Evolutionary conservation across 2,329 filamentous ascomycete species (phyloP).

Genomic region (Talaromyces sp.): DNA sequence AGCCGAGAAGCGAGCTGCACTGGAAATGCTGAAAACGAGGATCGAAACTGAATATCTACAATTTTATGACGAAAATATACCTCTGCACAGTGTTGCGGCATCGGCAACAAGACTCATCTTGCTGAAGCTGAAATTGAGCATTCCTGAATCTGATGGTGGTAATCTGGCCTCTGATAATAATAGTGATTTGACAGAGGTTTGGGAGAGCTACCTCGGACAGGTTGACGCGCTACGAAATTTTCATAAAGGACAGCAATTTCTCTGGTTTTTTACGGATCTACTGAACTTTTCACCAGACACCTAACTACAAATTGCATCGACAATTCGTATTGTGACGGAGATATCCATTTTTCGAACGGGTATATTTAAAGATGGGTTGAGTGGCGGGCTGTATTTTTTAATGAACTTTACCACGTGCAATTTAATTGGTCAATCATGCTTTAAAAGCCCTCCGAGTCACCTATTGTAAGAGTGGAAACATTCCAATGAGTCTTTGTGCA

Average conservation of each 20-base stretch:
- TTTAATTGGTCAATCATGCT: too few relatives aligned
- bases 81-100: not conserved
- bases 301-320: not conserved
- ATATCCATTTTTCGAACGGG: not conserved
- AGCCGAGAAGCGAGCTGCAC: constrained; percentile 14
- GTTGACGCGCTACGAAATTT: not conserved
- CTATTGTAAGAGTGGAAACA: too few relatives aligned
- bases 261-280: not conserved
- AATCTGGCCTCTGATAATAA: not conserved
- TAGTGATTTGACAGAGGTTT: not conserved
- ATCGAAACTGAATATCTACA: constrained; percentile 16
- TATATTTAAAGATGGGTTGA: not conserved
- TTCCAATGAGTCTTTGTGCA: too few relatives aligned
- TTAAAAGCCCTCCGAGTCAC: too few relatives aligned
- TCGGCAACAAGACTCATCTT: not conserved
- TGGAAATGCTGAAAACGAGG: constrained; percentile 13
- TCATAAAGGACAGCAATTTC: not conserved
- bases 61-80: constrained; percentile 11
- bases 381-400: too few relatives aligned
- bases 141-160: not conserved
- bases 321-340: too few relatives aligned
- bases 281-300: not conserved
- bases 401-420: too few relatives aligned
- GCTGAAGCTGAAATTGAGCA: not conserved
- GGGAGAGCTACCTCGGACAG: not conserved